A percentile compares a stretch with the other conserved stretches of the same genome.
Conservation (phyloP, 306 rosid species). For the Quercus ilex region DNA sequence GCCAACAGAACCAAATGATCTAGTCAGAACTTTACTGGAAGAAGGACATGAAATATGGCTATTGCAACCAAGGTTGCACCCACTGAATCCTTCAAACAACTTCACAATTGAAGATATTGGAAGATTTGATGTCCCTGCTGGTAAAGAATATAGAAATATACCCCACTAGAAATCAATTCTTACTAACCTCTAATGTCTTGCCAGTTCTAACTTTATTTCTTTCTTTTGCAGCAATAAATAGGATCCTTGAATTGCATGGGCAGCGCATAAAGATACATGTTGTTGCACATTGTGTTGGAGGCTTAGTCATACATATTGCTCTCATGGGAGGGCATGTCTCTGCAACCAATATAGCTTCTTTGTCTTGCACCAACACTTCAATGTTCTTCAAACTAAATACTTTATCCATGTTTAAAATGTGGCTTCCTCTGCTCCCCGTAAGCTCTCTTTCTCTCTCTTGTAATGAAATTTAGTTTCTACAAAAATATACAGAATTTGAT, state of each 20-base stretch:
- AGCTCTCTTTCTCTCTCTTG: not conserved
- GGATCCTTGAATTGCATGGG: slow-evolving; percentile 27
- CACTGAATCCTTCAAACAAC: slow-evolving; percentile 21
- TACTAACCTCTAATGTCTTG: not conserved
- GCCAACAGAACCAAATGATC: slow-evolving; percentile 32
- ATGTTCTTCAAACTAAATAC: slow-evolving; percentile 34
- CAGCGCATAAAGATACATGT: slow-evolving; percentile 21
- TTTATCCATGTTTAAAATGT: slow-evolving; percentile 27
- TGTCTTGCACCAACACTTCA: slow-evolving; percentile 39
- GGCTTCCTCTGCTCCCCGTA: slow-evolving; percentile 36
- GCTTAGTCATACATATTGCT: slow-evolving; percentile 32
- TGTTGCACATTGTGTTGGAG: slow-evolving; percentile 41
- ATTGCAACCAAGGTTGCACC: slow-evolving; percentile 32
- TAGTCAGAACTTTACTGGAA: slow-evolving; percentile 27
- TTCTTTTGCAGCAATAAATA: slow-evolving; percentile 25
- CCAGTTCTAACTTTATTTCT: not conserved
- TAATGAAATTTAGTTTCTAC: not conserved
- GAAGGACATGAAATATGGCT: slow-evolving; percentile 35
- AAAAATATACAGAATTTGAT: not conserved
- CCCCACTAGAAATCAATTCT: not conserved
- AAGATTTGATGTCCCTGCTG: slow-evolving; percentile 39
- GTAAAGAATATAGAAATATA: slow-evolving; percentile 7
- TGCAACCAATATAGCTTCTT: slow-evolving; percentile 25
- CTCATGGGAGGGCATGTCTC: slow-evolving; percentile 37
- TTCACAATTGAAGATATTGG: slow-evolving; percentile 35